Conservation (phyloP, 2,329 filamentous ascomycete genomes). For the Plenodomus tracheiphilus region DNA sequence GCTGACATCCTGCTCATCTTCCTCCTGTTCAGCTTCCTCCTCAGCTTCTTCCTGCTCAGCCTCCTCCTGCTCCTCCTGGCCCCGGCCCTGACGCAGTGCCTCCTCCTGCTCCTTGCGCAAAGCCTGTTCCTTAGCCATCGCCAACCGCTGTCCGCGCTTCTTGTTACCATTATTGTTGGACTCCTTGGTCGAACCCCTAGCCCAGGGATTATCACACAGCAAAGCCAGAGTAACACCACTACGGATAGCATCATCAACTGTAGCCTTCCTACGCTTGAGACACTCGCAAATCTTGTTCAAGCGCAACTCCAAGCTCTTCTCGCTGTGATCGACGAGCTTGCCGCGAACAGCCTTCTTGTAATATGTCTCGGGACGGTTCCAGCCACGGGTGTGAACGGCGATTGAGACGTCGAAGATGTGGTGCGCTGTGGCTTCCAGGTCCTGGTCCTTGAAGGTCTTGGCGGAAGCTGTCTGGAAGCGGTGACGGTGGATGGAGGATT, state of each 20-base stretch:
- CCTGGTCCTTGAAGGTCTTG: background rate
- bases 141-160: conserved; percentile 16
- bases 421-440: conserved; percentile 36
- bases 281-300: conserved; percentile 24
- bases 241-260: conserved; percentile 30
- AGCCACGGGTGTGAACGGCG: conserved; percentile 32
- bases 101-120: background rate
- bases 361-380: conserved; percentile 21
- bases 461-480: conserved; percentile 24
- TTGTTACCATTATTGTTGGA: conserved; percentile 31
- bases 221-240: conserved; percentile 28
- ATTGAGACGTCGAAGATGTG: conserved; percentile 32
- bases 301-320: conserved; percentile 21
- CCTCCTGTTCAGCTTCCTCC: background rate
- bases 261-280: conserved; percentile 27
- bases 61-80: background rate
- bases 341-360: conserved; percentile 31
- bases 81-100: no score
- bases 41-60: no score
- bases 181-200: conserved; percentile 22
- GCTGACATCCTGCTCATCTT: no score
- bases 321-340: conserved; percentile 18
- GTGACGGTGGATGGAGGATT: conserved; percentile 13
- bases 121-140: conserved; percentile 5
- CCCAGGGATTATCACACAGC: conserved; percentile 30